phyloP scores from a whole-genome alignment of 2,329 filamentous ascomycete species.

The Nemania sp. region DNA sequence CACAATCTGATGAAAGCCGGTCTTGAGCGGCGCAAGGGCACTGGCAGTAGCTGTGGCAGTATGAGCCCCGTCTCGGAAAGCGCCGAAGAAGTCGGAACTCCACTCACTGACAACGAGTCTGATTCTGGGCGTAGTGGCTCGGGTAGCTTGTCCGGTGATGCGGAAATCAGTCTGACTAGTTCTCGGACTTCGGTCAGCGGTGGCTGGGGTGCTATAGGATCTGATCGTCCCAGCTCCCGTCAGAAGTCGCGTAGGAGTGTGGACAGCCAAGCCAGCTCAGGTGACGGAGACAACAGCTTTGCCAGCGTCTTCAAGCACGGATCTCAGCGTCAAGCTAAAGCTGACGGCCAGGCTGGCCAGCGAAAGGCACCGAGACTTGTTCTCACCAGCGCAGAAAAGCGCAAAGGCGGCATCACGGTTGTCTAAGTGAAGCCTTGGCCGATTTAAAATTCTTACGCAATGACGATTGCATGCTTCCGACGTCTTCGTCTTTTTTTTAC shows the following conservation, averaged over 20 bases:
- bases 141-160: slow-evolving; percentile 77
- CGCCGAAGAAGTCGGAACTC: slow-evolving; percentile 66
- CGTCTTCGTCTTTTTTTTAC: slow-evolving; percentile 37
- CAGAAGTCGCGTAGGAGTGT: slow-evolving; percentile 66
- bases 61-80: slow-evolving; percentile 90
- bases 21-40: slow-evolving; percentile 79
- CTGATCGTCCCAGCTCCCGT: slow-evolving; percentile 74
- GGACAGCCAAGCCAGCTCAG: slow-evolving; percentile 67
- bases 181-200: slow-evolving; percentile 76
- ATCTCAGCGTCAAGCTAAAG: slow-evolving; percentile 55
- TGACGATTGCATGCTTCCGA: slow-evolving; percentile 39
- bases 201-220: slow-evolving; percentile 79
- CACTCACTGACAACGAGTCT: slow-evolving; percentile 73
- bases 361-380: slow-evolving; percentile 87
- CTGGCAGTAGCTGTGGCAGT: slow-evolving; percentile 71
- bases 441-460: slow-evolving; percentile 30
- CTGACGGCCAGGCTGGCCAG: slow-evolving; percentile 62
- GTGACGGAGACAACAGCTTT: slow-evolving; percentile 63
- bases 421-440: slow-evolving; percentile 28
- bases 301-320: slow-evolving; percentile 68
- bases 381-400: slow-evolving; percentile 86
- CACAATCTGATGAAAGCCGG: slow-evolving; percentile 90
- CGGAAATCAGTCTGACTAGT: slow-evolving; percentile 69
- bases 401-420: slow-evolving; percentile 62
- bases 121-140: slow-evolving; percentile 73